Base-by-base conservation (phyloP, 139 green algal genomes). In the Chlorella sorokiniana region DNA sequence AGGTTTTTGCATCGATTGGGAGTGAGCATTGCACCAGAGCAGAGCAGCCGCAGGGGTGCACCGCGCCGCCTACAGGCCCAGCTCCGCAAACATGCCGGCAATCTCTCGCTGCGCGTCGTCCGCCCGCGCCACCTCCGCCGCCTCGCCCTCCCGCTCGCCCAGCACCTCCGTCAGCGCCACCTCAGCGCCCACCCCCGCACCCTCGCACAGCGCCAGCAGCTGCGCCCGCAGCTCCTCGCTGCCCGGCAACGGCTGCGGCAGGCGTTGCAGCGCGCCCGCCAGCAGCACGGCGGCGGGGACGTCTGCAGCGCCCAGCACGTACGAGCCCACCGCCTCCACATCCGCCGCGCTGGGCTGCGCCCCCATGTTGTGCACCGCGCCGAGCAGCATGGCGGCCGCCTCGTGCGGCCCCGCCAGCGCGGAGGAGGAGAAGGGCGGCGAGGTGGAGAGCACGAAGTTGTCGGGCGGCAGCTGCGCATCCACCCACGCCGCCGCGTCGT, bases 341-440 rank as follows among this genome's bases (percentile, higher is more conserved):
- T 65, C 56, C n/a, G 56, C 56, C 10, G 10, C 18, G 22, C 56
- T 65, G 56, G 56, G 56, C 56, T 65, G 56, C 10, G 56, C 10
- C 18, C n/a, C 18, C 56, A 65, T 10, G 52, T 79, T 52, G 35
- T 38, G 35, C 35, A 79, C 72, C 1, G 51, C 72, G 1, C 35
- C 72, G 33, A 79, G 72, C 72, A 79, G 25, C 2, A 79, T 79
- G 51, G 52, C 27, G 10, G 72, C 72, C 2, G 52, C 72, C 48
- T 79, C 52, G 38, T 51, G 54, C 4, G 72, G 48, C 6, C 48
- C 54, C 8, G 72, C 72, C 10, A 54, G 72, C 22, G 51, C n/a
- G 11, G n/a, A n/a, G n/a, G 72, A 79, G 52, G 72, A 23, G 35
- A 69, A 68, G 35, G 40, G 38, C 20, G 51, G 52, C 22, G 37